phyloP scores from a whole-genome alignment of 345 rosid species.

The Arabidopsis thaliana region DNA sequence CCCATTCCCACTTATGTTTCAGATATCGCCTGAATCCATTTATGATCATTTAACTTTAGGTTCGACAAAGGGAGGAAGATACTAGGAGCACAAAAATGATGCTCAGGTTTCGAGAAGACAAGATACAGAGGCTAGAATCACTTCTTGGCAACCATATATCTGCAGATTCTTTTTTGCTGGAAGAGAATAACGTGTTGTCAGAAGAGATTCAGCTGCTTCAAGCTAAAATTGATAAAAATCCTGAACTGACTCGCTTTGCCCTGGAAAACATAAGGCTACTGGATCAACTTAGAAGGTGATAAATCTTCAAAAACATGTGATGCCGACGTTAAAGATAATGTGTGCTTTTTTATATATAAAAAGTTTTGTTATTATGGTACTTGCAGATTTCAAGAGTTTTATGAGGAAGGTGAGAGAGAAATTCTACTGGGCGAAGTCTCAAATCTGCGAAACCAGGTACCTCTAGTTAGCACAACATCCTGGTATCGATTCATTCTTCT shows the following conservation, averaged over 20 bases:
- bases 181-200: slow-evolving; percentile 69
- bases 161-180: slow-evolving; percentile 66
- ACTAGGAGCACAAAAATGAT: slow-evolving; percentile 94
- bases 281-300: slow-evolving; percentile 87
- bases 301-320: slow-evolving; percentile 19
- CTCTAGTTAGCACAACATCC: slow-evolving; percentile 27
- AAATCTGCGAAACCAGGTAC: slow-evolving; percentile 77
- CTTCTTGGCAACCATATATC: slow-evolving; percentile 66
- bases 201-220: slow-evolving; percentile 91
- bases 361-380: slow-evolving; percentile 36
- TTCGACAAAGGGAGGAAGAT: slow-evolving; percentile 97
- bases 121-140: slow-evolving; percentile 90
- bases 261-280: slow-evolving; percentile 89
- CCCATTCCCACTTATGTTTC: slow-evolving; percentile 19
- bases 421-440: slow-evolving; percentile 75
- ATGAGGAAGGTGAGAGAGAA: slow-evolving; percentile 96
- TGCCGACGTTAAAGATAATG: slow-evolving; percentile 3
- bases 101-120: slow-evolving; percentile 94
- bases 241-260: slow-evolving; percentile 96
- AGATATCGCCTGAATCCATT: slow-evolving; percentile 30
- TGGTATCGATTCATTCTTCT: slow-evolving; percentile 14
- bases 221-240: slow-evolving; percentile 87
- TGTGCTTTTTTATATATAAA: slow-evolving; percentile 4
- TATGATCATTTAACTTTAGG: slow-evolving; percentile 51
- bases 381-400: slow-evolving; percentile 88